These are phyloP conservation scores for Botryotinia calthae DNA, from an alignment of 2,329 filamentous ascomycete species.

Conservation along the genomic window DNA sequence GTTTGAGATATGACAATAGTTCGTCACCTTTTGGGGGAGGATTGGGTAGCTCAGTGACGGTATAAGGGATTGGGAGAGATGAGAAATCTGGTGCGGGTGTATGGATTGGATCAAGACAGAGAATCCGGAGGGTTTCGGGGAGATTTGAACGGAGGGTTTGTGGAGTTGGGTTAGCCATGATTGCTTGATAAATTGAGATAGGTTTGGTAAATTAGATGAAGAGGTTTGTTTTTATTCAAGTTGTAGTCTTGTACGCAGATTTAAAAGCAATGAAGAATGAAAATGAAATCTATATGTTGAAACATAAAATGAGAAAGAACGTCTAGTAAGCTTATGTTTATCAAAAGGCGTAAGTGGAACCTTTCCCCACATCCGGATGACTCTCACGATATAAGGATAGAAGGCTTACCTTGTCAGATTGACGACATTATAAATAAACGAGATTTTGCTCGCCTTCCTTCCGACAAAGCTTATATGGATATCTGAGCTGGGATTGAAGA, in stretches of 20 bases:
- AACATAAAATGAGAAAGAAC: neutral
- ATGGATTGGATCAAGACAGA: slow-evolving; percentile 5
- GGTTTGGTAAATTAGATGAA: neutral
- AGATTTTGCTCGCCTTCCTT: neutral
- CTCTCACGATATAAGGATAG: neutral
- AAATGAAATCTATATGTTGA: neutral
- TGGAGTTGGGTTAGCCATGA: neutral
- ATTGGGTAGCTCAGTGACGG: slow-evolving; percentile 26
- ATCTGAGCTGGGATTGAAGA: neutral
- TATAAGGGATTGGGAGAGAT: slow-evolving; percentile 27
- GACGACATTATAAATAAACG: too few species aligned
- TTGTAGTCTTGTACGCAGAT: neutral
- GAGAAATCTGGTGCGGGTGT: neutral
- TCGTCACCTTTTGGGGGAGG: slow-evolving; percentile 28
- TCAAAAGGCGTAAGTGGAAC: neutral
- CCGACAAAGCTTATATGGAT: neutral
- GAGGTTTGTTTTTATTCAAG: neutral
- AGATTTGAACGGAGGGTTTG: slow-evolving; percentile 6
- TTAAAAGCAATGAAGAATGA: neutral
- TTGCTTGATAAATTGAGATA: neutral
- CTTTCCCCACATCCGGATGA: neutral
- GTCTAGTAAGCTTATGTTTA: neutral
- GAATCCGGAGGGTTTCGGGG: neutral
- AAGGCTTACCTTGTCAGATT: neutral
- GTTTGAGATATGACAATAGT: slow-evolving; percentile 31